Evolutionary conservation across 2,329 filamentous ascomycete genomes (phyloP), one percentile per base, ranked within the genome.

Genomic region (Kalmusia sp.): DNA sequence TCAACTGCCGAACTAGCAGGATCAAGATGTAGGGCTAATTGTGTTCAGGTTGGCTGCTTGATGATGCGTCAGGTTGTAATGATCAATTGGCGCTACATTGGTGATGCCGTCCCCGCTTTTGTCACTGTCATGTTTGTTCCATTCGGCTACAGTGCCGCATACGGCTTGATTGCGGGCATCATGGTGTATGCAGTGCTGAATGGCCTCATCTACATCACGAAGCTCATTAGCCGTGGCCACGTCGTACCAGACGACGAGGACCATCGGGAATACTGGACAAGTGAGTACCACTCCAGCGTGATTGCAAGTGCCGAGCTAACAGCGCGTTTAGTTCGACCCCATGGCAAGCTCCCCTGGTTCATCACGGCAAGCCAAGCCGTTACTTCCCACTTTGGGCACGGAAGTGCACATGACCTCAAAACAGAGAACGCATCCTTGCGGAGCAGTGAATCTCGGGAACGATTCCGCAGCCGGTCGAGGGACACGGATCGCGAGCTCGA

Each of bases 11-110:
- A 28, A 2, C 17, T 6, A 8, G 21, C 8, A 15, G 9, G 3
- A 14, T n/a, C 25, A 27, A 7, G 39, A 22, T 8, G 39, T 4
- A 8, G 45, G 35, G 27, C 61, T 70, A 54, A 73, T 52, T 9
- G 6, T 25, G 34, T 24, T 15, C 21, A 74, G 67, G 72, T 76
- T 46, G 92, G 92, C 14, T 87, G 87, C 39, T 88, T 96, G 84
- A 96, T 96, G 92, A 74, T 75, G 62, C 71, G 86, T 84, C 65
- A 85, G 84, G 62, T 84, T 85, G 14, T 88, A 85, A 88, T 92
- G 55, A 92, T 96, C 78, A 96, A 96, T 78, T 96, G 92, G 92
- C 80, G 81, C 33, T 96, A 96, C 74, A 82, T 91, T 52, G 91
- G 91, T 45, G 92, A 96, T 71, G 88, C 90, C 2, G 81, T 96